These are phyloP conservation scores for Myriosclerotinia duriaeana DNA, from an alignment of 2,329 filamentous ascomycete species.

Conservation along the genomic window DNA sequence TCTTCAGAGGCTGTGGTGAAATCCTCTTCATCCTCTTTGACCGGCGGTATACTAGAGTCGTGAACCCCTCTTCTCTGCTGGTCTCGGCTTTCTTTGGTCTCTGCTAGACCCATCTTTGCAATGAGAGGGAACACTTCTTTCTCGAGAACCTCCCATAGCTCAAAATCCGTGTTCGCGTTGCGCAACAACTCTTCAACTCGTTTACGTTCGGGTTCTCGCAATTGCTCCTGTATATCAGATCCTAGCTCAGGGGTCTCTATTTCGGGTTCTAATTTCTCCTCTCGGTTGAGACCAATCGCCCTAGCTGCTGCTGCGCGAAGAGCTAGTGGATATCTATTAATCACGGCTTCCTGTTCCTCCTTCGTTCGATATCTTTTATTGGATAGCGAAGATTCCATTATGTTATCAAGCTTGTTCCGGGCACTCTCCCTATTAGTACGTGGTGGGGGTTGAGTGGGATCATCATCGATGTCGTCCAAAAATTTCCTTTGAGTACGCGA, in stretches of 20 bases:
- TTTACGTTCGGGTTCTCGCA: conserved; percentile 48
- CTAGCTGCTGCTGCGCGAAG: conserved; percentile 38
- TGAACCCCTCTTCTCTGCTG: conserved; percentile 2
- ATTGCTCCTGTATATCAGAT: conserved; percentile 28
- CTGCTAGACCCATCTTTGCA: conserved; percentile 53
- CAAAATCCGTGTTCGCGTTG: conserved; percentile 57
- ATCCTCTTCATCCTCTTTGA: conserved; percentile 6
- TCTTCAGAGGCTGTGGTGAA: background rate
- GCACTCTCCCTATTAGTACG: conserved; percentile 22
- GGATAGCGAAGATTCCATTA: conserved; percentile 29
- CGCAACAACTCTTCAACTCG: conserved; percentile 57
- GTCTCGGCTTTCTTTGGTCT: conserved; percentile 26
- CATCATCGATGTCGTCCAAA: background rate
- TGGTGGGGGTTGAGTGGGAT: background rate
- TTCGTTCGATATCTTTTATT: conserved; percentile 14
- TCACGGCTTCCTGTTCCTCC: conserved; percentile 28
- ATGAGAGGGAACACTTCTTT: conserved; percentile 64
- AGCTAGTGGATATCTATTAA: conserved; percentile 38
- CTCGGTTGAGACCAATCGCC: conserved; percentile 34
- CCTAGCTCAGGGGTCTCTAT: conserved; percentile 21
- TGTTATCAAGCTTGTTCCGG: conserved; percentile 30
- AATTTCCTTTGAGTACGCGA: conserved; percentile 39
- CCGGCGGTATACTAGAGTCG: background rate
- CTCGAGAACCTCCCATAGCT: conserved; percentile 67
- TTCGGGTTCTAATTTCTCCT: conserved; percentile 21